Evolutionary conservation across 2,329 filamentous ascomycete genomes (phyloP).

Genomic region (Paramyrothecium sp.): DNA sequence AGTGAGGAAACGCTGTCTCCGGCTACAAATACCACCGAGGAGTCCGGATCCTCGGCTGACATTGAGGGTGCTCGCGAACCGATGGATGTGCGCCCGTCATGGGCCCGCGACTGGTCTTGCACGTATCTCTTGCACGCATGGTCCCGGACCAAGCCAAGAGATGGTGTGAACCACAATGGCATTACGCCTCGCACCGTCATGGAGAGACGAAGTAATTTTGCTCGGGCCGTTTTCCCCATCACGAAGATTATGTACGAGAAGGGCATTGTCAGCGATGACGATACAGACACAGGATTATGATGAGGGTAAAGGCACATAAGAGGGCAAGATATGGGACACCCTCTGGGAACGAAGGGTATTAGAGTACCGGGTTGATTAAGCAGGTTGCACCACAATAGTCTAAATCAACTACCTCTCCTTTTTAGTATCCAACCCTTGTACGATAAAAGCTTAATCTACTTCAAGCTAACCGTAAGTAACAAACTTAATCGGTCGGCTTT

Average conservation of each 20-base stretch:
- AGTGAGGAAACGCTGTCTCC: conserved; percentile 7
- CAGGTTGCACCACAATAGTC: too few relatives aligned
- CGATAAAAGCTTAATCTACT: too few relatives aligned
- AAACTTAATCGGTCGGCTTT: too few relatives aligned
- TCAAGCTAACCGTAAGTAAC: too few relatives aligned
- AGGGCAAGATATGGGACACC: too few relatives aligned
- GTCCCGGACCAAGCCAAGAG: conserved; percentile 1
- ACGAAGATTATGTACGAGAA: conserved; percentile 13
- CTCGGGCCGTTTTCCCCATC: conserved; percentile 16
- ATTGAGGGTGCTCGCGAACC: background rate
- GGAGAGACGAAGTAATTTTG: conserved; percentile 20
- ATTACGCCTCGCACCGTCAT: conserved; percentile 18
- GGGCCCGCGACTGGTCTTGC: conserved; percentile 14
- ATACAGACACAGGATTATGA: background rate
- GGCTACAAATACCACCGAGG: background rate
- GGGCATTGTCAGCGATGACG: background rate
- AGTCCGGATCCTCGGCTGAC: background rate
- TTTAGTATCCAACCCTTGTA: too few relatives aligned
- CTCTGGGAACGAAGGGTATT: too few relatives aligned
- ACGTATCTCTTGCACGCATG: conserved; percentile 21
- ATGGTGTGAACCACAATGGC: conserved; percentile 5
- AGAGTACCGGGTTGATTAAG: too few relatives aligned
- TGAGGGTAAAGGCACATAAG: too few relatives aligned
- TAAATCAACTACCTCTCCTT: too few relatives aligned
- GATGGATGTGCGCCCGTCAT: background rate